Base-by-base conservation (phyloP, 2,329 filamentous ascomycete genomes). In the Ophiocordyceps australis region DNA sequence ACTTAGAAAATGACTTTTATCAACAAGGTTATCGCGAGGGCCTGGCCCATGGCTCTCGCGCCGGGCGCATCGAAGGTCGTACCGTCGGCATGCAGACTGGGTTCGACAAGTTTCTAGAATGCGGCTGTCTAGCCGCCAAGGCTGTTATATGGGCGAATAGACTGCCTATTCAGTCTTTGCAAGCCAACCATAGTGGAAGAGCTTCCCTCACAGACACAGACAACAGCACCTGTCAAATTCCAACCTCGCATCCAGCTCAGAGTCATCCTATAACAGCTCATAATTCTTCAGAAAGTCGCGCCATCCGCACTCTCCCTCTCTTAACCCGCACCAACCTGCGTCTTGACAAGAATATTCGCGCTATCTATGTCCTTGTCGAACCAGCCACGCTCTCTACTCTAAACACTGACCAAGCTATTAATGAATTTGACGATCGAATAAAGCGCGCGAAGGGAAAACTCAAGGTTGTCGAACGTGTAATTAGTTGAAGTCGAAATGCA, bases 41-140 rank as follows among this genome's bases (percentile, higher is more conserved):
- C 22, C 49, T 70, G 24, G 54, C 62, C 21, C 86, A 93, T 50
- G 89, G 89, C 31, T 58, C 69, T 21, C 63, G 65, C 31, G 75
- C 80, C 17, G 89, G 89, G 20, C 73, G 74, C 30, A 71, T 81
- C 35, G 89, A 98, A 60, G 89, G 89, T 32, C 78, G 83, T 26
- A 69, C 82, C 13, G 82, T 95, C 44, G 89, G 86, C 1, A 68
- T 95, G 22, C 78, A 91, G 46, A 89, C 85, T 35, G 86, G 85
- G 1, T 95, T 89, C 39, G 81, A 93, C 40, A 95, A 93, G 52
- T 94, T 91, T 42, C 45, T 78, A 22, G 74, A 82, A 33, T 67
- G 82, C 47, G 86, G 86, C 3, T 63, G 65, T 30, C 52, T 95
- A 17, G 75, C 86, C 38, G 80, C 82, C 23, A 74, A 72, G 40